phyloP scores from a whole-genome alignment of 2,329 filamentous ascomycete species.

The Calonectria hongkongensis region DNA sequence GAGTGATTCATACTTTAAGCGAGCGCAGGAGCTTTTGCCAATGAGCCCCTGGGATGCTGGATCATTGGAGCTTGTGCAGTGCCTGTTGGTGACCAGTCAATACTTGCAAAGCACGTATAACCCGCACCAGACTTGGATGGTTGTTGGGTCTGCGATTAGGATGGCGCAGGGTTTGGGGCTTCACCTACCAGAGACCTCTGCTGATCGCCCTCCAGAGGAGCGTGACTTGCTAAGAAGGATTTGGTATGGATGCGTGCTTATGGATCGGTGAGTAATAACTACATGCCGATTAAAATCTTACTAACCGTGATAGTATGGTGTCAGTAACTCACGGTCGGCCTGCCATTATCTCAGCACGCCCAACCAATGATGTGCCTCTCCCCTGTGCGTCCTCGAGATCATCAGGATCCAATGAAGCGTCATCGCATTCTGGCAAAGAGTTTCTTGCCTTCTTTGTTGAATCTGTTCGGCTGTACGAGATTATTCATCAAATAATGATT shows the following conservation, averaged over 20 bases:
- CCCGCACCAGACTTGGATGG: slow-evolving; percentile 70
- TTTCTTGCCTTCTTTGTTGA: slow-evolving; percentile 59
- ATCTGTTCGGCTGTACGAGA: slow-evolving; percentile 61
- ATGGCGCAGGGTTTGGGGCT: slow-evolving; percentile 68
- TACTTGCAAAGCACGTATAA: slow-evolving; percentile 69
- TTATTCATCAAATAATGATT: slow-evolving; percentile 58
- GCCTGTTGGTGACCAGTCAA: slow-evolving; percentile 67
- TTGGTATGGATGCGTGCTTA: slow-evolving; percentile 62
- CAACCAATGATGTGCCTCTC: slow-evolving; percentile 54
- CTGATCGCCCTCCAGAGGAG: slow-evolving; percentile 47
- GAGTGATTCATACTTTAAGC: slow-evolving; percentile 64
- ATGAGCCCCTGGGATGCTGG: slow-evolving; percentile 65
- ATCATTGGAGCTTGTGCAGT: slow-evolving; percentile 67
- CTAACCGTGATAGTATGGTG: slow-evolving; percentile 56
- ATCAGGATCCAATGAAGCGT: neutral
- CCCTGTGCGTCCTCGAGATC: slow-evolving; percentile 42
- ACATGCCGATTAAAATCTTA: neutral
- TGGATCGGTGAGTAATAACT: slow-evolving; percentile 59
- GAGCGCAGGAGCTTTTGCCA: slow-evolving; percentile 64
- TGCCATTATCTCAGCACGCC: slow-evolving; percentile 57
- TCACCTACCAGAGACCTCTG: slow-evolving; percentile 63
- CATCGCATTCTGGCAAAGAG: slow-evolving; percentile 7
- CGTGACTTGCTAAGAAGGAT: slow-evolving; percentile 56
- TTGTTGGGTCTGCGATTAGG: slow-evolving; percentile 66
- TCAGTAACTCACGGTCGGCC: slow-evolving; percentile 60